Percentiles rank a stretch among this genome's conserved stretches.
phyloP scores from a whole-genome alignment of 2,329 filamentous ascomycete genomes.

The Anisogramma anomala region DNA sequence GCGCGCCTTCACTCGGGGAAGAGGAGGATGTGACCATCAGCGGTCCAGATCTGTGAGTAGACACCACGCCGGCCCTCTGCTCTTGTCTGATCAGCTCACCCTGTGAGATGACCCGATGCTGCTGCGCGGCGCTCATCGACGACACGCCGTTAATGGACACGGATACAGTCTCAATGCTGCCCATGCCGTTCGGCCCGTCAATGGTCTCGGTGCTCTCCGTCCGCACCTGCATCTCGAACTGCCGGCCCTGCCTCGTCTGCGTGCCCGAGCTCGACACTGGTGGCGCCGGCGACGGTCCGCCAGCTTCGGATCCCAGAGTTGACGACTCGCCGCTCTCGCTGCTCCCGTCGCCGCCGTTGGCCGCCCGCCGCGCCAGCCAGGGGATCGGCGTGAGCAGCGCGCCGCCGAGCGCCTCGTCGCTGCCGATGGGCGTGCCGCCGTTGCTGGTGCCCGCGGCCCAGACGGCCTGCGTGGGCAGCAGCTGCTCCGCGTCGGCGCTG shows the following conservation, averaged over 20 bases:
- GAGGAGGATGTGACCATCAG: slow-evolving; percentile 16
- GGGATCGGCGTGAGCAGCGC: slow-evolving; percentile 88
- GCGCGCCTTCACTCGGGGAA: slow-evolving; percentile 11
- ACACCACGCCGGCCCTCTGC: slow-evolving; percentile 69
- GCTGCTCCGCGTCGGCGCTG: slow-evolving; percentile 17
- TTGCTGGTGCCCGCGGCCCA: slow-evolving; percentile 29
- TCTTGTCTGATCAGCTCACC: slow-evolving; percentile 79
- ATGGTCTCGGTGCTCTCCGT: slow-evolving; percentile 72
- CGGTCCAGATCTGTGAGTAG: slow-evolving; percentile 39
- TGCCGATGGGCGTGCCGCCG: slow-evolving; percentile 40
- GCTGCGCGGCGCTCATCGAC: slow-evolving; percentile 32
- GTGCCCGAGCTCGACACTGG: background rate
- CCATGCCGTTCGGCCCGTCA: slow-evolving; percentile 67
- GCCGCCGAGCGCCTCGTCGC: slow-evolving; percentile 80
- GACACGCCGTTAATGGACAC: slow-evolving; percentile 61
- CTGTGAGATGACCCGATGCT: slow-evolving; percentile 55
- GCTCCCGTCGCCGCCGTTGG: slow-evolving; percentile 18
- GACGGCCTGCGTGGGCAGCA: background rate
- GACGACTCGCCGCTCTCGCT: slow-evolving; percentile 11
- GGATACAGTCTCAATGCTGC: slow-evolving; percentile 69
- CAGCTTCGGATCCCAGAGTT: slow-evolving; percentile 8
- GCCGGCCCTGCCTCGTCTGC: slow-evolving; percentile 23
- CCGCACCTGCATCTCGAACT: slow-evolving; percentile 48
- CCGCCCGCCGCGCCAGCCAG: slow-evolving; percentile 51
- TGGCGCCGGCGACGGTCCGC: slow-evolving; percentile 7